phyloP scores from a whole-genome alignment of 345 rosid genomes.

The Moricandia moricandioides region DNA sequence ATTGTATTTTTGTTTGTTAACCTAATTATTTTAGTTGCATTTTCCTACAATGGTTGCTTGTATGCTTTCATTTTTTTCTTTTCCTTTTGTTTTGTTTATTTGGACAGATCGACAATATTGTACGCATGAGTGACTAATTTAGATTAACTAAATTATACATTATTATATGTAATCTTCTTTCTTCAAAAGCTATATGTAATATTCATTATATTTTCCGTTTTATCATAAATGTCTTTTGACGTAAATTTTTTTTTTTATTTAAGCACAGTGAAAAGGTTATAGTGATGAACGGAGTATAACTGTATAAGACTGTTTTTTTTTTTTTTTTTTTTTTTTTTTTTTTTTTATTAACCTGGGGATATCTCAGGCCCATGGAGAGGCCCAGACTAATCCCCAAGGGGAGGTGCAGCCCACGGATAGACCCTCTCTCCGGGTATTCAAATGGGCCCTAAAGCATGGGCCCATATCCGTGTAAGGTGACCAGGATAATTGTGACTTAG shows the following conservation, averaged over 20 bases:
- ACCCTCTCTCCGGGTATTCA: too few species aligned
- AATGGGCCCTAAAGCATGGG: too few species aligned
- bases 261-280: not conserved
- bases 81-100: constrained; percentile 20
- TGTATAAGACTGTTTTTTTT: too few species aligned
- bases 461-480: too few species aligned
- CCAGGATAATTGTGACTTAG: too few species aligned
- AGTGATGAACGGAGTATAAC: too few species aligned
- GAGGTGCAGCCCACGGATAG: too few species aligned
- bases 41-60: constrained; percentile 7
- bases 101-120: constrained; percentile 23
- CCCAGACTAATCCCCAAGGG: too few species aligned
- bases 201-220: not conserved
- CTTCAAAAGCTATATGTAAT: not conserved
- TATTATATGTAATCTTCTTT: not conserved
- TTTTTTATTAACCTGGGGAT: too few species aligned
- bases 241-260: not conserved
- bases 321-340: too few species aligned
- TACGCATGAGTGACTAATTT: not conserved
- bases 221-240: not conserved
- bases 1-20: not conserved
- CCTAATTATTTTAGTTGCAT: not conserved
- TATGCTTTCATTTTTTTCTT: constrained; percentile 25
- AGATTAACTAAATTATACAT: not conserved
- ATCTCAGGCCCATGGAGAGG: too few species aligned